These are phyloP conservation scores for Thalassiosira oceanica DNA, from an alignment of 352 stramenopile genomes.

Conservation along the genomic window DNA sequence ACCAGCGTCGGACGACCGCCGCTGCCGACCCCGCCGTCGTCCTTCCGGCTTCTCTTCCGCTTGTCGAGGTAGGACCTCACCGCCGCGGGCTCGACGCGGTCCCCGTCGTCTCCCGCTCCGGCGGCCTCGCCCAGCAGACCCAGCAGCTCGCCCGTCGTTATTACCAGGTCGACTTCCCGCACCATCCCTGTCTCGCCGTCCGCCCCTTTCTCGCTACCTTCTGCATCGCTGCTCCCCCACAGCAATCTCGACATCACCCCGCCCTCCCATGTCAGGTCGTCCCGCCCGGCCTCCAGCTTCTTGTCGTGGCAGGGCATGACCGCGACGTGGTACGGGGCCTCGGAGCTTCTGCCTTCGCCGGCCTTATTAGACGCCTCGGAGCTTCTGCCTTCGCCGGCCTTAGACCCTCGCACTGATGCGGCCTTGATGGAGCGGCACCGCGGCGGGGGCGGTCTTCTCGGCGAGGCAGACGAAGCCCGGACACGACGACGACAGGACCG, in stretches of 20 bases:
- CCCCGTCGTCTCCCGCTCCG: slow-evolving; percentile 4
- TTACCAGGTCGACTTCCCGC: slow-evolving; percentile 89
- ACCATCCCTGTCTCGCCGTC: slow-evolving; percentile 56
- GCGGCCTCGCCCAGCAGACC: slow-evolving; percentile 58
- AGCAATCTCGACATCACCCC: slow-evolving; percentile 30
- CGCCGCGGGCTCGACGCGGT: background rate
- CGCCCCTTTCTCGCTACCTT: background rate
- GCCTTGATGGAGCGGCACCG: slow-evolving; percentile 92
- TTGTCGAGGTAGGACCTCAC: too few species aligned
- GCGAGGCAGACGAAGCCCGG: slow-evolving; percentile 97
- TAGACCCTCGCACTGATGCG: slow-evolving; percentile 93
- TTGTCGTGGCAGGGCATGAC: slow-evolving; percentile 99
- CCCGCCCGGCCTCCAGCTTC: slow-evolving; percentile 95
- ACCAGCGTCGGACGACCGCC: too few species aligned
- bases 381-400: slow-evolving; percentile 49
- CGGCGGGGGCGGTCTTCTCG: slow-evolving; percentile 93
- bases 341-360: slow-evolving; percentile 4
- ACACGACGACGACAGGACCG: slow-evolving; percentile 94
- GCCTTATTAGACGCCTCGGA: slow-evolving; percentile 9
- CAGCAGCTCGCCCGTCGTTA: slow-evolving; percentile 84
- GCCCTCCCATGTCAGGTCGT: slow-evolving; percentile 71
- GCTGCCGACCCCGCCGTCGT: too few species aligned
- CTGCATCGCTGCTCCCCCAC: too few species aligned
- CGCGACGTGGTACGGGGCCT: slow-evolving; percentile 90
- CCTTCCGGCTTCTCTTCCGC: too few species aligned